Conservation (phyloP, 1,284 basidiomycete species). For the Phlebopus sp. region DNA sequence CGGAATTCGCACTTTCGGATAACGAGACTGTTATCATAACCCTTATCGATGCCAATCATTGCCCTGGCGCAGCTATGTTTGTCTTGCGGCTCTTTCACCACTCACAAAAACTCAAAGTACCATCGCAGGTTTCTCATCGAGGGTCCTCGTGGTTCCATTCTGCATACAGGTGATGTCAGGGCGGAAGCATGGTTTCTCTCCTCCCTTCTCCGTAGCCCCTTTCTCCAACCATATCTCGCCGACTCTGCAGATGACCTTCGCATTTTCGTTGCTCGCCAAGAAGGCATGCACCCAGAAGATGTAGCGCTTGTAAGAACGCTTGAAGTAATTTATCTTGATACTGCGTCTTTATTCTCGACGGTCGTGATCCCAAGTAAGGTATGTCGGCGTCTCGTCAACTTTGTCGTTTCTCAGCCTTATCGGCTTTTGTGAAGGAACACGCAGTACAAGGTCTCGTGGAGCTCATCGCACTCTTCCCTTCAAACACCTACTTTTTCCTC, state of each 20-base stretch:
- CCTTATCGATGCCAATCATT: constrained; percentile 90
- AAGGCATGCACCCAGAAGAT: constrained; percentile 19
- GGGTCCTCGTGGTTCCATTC: constrained; percentile 64
- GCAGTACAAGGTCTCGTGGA: constrained; percentile 67
- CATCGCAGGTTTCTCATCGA: constrained; percentile 80
- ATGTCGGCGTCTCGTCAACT: constrained; percentile 8
- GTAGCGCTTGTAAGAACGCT: constrained; percentile 43
- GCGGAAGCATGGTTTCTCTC: constrained; percentile 81
- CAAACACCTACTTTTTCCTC: constrained; percentile 76
- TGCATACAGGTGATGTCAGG: constrained; percentile 92
- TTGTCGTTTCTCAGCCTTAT: neutral
- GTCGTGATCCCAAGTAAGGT: constrained; percentile 75
- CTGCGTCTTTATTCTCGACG: constrained; percentile 62
- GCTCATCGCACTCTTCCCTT: constrained; percentile 68
- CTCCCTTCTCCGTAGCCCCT: constrained; percentile 62
- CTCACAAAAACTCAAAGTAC: neutral
- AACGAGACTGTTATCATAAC: constrained; percentile 69
- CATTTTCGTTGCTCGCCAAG: constrained; percentile 26
- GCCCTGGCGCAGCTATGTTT: constrained; percentile 90
- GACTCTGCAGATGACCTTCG: constrained; percentile 22
- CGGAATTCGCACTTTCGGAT: constrained; percentile 54
- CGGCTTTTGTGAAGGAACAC: constrained; percentile 44
- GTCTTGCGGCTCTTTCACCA: constrained; percentile 18
- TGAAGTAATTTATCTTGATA: constrained; percentile 87
- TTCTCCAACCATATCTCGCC: constrained; percentile 68